Conservation (phyloP, 257 asterid genomes). For the Solanum appendiculatum region DNA sequence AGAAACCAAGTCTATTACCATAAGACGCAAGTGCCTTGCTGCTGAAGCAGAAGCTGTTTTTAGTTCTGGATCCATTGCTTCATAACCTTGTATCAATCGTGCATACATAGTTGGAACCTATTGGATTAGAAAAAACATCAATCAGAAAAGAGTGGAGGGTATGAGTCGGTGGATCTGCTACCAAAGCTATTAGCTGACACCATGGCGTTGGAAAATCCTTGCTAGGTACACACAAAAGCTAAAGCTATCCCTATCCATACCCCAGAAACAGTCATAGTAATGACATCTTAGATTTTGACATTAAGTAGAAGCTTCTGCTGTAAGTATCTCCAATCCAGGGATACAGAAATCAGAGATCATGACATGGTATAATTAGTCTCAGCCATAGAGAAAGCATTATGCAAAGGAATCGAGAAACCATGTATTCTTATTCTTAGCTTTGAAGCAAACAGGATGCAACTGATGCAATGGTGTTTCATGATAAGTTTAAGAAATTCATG, state of each 20-base stretch:
- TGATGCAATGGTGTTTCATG: not conserved
- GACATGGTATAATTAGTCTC: not conserved
- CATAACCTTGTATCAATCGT: constrained; percentile 90
- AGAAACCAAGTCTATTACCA: constrained; percentile 44
- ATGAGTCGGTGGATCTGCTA: not conserved
- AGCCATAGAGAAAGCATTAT: not conserved
- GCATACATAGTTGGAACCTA: constrained; percentile 98
- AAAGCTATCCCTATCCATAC: not conserved
- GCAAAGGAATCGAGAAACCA: not conserved
- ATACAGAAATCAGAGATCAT: not conserved
- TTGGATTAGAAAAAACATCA: not conserved
- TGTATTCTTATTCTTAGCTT: not conserved
- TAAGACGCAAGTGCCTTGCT: constrained; percentile 80
- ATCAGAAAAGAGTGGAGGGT: not conserved
- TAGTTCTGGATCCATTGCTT: constrained; percentile 72
- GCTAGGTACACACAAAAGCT: not conserved
- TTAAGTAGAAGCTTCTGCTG: not conserved
- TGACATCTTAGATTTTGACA: not conserved
- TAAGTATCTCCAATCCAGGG: not conserved
- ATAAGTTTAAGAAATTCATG: not conserved
- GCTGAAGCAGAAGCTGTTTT: constrained; percentile 62
- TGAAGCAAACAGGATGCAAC: not conserved
- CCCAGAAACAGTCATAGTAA: not conserved
- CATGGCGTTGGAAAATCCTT: not conserved
- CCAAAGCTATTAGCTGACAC: not conserved